Conservation (phyloP, 2,329 filamentous ascomycete genomes). For the Phialophora macrospora region DNA sequence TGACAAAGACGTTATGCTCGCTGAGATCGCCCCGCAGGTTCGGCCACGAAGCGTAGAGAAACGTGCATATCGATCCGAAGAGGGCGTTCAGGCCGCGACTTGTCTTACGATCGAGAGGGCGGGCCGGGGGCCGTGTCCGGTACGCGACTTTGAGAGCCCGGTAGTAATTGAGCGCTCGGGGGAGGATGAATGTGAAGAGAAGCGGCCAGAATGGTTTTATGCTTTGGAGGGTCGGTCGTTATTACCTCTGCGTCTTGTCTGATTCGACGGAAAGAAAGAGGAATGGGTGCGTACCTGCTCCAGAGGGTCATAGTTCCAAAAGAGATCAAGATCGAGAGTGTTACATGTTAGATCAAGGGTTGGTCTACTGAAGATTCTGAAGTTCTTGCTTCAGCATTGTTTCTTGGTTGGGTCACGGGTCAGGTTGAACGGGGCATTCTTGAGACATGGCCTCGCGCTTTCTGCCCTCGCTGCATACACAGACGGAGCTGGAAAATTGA, state of each 20-base stretch:
- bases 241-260: background rate
- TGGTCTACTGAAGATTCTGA: background rate
- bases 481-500: background rate
- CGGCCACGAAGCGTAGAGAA: slow-evolving; percentile 62
- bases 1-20: slow-evolving; percentile 75
- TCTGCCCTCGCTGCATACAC: background rate
- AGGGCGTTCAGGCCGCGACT: slow-evolving; percentile 54
- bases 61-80: slow-evolving; percentile 58
- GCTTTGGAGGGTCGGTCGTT: slow-evolving; percentile 19
- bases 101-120: slow-evolving; percentile 45
- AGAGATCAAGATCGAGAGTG: background rate
- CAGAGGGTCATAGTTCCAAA: slow-evolving; percentile 11
- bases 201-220: slow-evolving; percentile 40
- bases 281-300: slow-evolving; percentile 16
- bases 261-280: background rate
- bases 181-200: slow-evolving; percentile 39
- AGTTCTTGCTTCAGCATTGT: background rate
- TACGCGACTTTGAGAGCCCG: slow-evolving; percentile 35
- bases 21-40: slow-evolving; percentile 34
- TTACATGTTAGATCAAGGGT: background rate
- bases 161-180: slow-evolving; percentile 37
- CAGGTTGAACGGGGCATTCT: background rate
- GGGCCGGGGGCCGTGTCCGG: slow-evolving; percentile 45
- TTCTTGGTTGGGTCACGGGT: background rate
- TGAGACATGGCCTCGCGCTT: background rate